Evolutionary conservation across 1,139 yeast genomes (phyloP).

Genomic region (Saccharomycopsis hybrid): DNA sequence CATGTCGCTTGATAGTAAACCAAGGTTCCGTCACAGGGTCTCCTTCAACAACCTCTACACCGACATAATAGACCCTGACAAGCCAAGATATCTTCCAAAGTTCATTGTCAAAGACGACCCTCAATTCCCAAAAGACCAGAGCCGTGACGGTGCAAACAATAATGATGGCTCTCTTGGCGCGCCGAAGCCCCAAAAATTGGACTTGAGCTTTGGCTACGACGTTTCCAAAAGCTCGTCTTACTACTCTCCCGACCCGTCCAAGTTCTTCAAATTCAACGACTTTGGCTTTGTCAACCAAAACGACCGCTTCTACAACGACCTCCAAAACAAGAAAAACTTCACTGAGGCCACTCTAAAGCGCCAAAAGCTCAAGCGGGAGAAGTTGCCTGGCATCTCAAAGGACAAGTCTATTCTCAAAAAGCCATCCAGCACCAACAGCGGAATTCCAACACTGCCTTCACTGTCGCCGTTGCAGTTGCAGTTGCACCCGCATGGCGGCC

Average conservation of each 20-base stretch:
- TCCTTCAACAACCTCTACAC: slow-evolving; percentile 15
- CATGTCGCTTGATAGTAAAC: neutral
- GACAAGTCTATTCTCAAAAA: slow-evolving; percentile 15
- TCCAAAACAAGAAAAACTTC: slow-evolving; percentile 14
- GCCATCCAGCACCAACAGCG: neutral
- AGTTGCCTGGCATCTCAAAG: slow-evolving; percentile 13
- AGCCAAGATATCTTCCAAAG: slow-evolving; percentile 16
- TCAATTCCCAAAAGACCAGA: no score
- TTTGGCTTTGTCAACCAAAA: slow-evolving; percentile 18
- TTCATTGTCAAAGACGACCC: slow-evolving; percentile 12
- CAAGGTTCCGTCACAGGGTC: slow-evolving; percentile 16
- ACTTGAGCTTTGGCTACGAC: slow-evolving; percentile 19
- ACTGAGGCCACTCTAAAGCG: slow-evolving; percentile 6
- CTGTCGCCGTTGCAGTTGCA: no score
- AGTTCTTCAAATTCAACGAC: slow-evolving; percentile 20
- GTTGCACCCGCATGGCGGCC: no score
- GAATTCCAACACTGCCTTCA: no score
- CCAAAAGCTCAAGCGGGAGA: slow-evolving; percentile 17
- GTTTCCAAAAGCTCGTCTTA: slow-evolving; percentile 6
- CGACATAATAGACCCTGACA: slow-evolving; percentile 19
- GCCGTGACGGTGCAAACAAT: neutral
- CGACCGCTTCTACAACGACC: slow-evolving; percentile 15
- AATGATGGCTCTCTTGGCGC: neutral
- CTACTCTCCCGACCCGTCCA: slow-evolving; percentile 12
- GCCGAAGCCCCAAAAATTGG: slow-evolving; percentile 3